Percentiles rank a stretch among this genome's conserved stretches.
These are phyloP conservation scores for Colletotrichum godetiae DNA, from an alignment of 2,329 filamentous ascomycete species.

Conservation along the genomic window DNA sequence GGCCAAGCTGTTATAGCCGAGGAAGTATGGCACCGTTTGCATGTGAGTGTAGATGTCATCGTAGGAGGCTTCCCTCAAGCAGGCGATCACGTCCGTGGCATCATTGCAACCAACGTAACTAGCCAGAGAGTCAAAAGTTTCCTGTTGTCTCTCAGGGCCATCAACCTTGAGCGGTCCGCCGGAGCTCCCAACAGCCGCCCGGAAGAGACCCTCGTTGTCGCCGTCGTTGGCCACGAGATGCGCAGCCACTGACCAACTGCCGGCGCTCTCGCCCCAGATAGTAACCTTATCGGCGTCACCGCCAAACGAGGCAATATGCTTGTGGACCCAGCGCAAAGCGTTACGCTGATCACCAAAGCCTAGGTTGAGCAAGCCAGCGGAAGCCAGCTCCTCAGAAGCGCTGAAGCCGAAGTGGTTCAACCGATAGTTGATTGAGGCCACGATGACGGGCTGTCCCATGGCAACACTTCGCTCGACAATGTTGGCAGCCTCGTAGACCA, in stretches of 20 bases:
- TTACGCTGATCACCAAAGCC: constrained; percentile 64
- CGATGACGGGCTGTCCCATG: constrained; percentile 37
- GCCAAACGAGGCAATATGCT: constrained; percentile 63
- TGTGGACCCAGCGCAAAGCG: constrained; percentile 63
- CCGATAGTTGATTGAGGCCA: constrained; percentile 43
- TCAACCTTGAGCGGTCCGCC: constrained; percentile 63
- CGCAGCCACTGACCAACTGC: constrained; percentile 69
- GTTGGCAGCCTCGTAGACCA: not conserved
- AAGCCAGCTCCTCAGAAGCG: constrained; percentile 53
- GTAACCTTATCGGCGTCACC: constrained; percentile 63
- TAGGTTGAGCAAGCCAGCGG: constrained; percentile 56
- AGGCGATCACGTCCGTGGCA: constrained; percentile 60
- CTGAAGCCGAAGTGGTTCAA: constrained; percentile 51
- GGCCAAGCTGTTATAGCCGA: constrained; percentile 67
- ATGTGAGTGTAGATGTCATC: not conserved
- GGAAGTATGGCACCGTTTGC: constrained; percentile 61
- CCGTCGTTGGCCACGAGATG: constrained; percentile 72
- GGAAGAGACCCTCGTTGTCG: constrained; percentile 70
- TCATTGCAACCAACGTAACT: constrained; percentile 63
- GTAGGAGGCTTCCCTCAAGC: constrained; percentile 55
- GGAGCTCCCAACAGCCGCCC: constrained; percentile 72
- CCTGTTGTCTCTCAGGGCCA: constrained; percentile 66
- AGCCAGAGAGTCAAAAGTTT: constrained; percentile 63
- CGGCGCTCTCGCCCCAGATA: constrained; percentile 66
- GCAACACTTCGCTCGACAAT: not conserved